Percentiles rank a stretch among this genome's conserved stretches.
phyloP scores from a whole-genome alignment of 192 early-diverging fungal species.

The Funneliformis mosseae region DNA sequence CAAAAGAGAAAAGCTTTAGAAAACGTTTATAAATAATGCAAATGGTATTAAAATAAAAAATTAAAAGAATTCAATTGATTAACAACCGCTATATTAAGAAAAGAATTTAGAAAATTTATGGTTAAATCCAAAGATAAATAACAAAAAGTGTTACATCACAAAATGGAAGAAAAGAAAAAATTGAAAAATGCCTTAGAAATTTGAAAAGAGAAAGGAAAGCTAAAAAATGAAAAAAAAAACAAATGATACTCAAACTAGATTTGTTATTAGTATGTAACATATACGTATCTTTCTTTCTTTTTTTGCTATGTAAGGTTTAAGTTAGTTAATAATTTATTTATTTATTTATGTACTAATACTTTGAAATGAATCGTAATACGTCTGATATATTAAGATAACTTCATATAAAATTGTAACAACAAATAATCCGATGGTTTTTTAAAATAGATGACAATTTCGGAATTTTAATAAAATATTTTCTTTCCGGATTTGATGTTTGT shows the following conservation, averaged over 20 bases:
- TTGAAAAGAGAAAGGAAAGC: constrained; percentile 47
- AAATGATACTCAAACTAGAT: constrained; percentile 28
- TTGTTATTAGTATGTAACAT: constrained; percentile 16
- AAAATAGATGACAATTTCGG: too few species aligned
- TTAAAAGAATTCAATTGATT: constrained; percentile 47
- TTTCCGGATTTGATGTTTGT: too few species aligned
- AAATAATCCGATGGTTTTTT: too few species aligned
- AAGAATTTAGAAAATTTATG: constrained; percentile 59
- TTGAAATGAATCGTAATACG: too few species aligned
- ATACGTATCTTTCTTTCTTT: background rate
- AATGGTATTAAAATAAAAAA: constrained; percentile 42
- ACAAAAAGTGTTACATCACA: constrained; percentile 48
- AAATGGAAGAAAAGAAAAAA: constrained; percentile 49
- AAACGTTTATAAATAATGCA: constrained; percentile 37
- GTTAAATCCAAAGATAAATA: constrained; percentile 52
- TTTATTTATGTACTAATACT: background rate
- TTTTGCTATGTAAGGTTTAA: background rate
- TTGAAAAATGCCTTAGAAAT: constrained; percentile 48
- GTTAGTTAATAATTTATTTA: background rate
- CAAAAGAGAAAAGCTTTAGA: constrained; percentile 35
- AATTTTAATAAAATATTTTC: too few species aligned
- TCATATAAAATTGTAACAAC: too few species aligned
- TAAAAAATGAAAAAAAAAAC: constrained; percentile 16
- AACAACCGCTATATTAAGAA: constrained; percentile 53
- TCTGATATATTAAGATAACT: background rate